Conservation (phyloP, 148 eudicot genomes). For the Oxyria digyna region DNA sequence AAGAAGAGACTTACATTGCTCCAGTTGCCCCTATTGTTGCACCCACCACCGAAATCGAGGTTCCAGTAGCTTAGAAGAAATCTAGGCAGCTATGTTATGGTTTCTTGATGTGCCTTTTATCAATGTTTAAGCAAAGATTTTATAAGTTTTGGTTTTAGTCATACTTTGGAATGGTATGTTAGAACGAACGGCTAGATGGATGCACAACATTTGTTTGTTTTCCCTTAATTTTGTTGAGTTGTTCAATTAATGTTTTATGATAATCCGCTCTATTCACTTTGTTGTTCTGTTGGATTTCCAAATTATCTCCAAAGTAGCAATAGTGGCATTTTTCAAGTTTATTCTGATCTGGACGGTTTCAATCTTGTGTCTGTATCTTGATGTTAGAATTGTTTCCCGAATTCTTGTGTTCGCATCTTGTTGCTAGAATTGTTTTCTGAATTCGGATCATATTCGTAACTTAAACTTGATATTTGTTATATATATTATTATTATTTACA, state of each 20-base stretch:
- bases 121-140: neutral
- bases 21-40: conserved; percentile 13
- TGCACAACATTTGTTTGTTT: neutral
- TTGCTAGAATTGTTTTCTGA: no score
- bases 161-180: neutral
- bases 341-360: no score
- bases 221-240: neutral
- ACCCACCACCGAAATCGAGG: conserved; percentile 13
- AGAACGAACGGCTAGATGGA: neutral
- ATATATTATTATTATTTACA: no score
- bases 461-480: no score
- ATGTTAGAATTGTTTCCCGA: no score
- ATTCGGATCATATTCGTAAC: no score
- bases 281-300: no score
- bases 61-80: conserved; percentile 6
- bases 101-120: neutral
- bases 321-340: no score
- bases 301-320: no score
- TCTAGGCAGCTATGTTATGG: neutral
- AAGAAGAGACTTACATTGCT: conserved; percentile 20
- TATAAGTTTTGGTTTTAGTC: neutral
- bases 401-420: no score
- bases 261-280: no score
- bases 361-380: no score
- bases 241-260: neutral